Evolutionary conservation across 2,329 filamentous ascomycete genomes (phyloP), one percentile per base, ranked within the genome.

Genomic region (Chlorencoelia australis): DNA sequence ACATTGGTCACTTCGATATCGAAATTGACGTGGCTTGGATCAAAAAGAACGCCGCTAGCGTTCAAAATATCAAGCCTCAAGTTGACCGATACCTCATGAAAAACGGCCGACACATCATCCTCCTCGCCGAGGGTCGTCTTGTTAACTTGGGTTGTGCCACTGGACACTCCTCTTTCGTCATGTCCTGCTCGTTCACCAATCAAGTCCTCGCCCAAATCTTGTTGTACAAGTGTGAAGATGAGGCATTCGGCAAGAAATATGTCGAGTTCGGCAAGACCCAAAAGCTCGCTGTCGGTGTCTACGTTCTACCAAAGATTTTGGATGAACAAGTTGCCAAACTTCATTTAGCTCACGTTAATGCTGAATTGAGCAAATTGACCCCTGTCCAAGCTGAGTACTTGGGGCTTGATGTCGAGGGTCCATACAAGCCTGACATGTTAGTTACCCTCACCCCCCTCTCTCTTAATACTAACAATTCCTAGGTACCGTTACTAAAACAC

Each of bases 171-270:
- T 96, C 89, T 35, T 98, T 98, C 68, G 91, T 98, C 74, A 96
- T 98, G 91, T 95, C 88, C 57, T 98, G 91, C 82, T 96, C 89
- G 49, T 98, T 98, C 82, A 94, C 88, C 77, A 98, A 98, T 82
- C 91, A 98, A 77, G 91, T 96, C 57, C 85, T 98, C 64, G 91
- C 91, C 53, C 91, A 98, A 75, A 96, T 98, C 71, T 82, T 94
- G 73, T 73, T 98, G 59, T 98, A 68, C 83, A 96, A 96, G 82
- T 81, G 79, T 58, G 73, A 81, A 57, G 88, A 96, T 62, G 75
- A 75, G 61, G 81, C 71, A 40, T 98, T 94, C 64, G 77, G 81
- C 67, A 71, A 84, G 69, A 95, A 95, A 77, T 94, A 95, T 71
- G 69, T 88, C 56, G 91, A 95, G 70, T 98, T 94, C 64, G 86